These are phyloP conservation scores for Aspergillus quadricinctus DNA, from an alignment of 2,329 filamentous ascomycete genomes.

Conservation along the genomic window DNA sequence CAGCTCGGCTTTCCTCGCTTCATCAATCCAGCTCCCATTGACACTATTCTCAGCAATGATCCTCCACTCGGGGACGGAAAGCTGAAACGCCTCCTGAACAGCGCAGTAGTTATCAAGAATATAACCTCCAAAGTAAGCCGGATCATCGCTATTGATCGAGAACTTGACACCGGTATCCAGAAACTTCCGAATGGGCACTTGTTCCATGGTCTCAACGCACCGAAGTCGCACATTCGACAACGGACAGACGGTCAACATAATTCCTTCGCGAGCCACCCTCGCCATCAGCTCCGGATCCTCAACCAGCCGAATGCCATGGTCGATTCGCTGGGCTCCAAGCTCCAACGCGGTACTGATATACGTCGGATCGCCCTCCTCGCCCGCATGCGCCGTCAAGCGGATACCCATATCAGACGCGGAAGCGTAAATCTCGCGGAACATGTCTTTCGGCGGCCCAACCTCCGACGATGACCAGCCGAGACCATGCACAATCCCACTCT, in stretches of 20 bases:
- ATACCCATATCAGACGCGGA: constrained; percentile 52
- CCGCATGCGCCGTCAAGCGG: constrained; percentile 67
- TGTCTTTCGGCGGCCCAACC: constrained; percentile 51
- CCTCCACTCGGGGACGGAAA: constrained; percentile 64
- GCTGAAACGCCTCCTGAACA: constrained; percentile 65
- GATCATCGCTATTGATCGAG: constrained; percentile 70
- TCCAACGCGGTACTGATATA: constrained; percentile 64
- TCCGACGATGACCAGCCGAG: constrained; percentile 66
- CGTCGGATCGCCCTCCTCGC: constrained; percentile 66
- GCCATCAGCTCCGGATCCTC: constrained; percentile 57
- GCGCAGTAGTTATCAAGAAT: constrained; percentile 71
- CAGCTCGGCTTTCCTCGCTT: constrained; percentile 59
- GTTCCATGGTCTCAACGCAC: constrained; percentile 50
- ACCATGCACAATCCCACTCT: constrained; percentile 53
- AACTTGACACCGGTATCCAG: constrained; percentile 62
- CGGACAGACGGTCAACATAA: constrained; percentile 68
- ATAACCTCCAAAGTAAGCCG: constrained; percentile 72
- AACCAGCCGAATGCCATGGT: constrained; percentile 66
- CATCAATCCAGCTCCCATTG: constrained; percentile 65
- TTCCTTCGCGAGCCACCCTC: constrained; percentile 53
- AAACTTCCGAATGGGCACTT: constrained; percentile 60
- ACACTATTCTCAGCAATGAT: constrained; percentile 59
- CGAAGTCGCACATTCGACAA: constrained; percentile 64
- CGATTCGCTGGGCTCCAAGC: constrained; percentile 63
- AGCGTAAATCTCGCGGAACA: constrained; percentile 60